Evolutionary conservation across 2,329 filamentous ascomycete species (phyloP), one percentile per base, ranked within the genome.

Genomic region (Botrytis paeoniae): DNA sequence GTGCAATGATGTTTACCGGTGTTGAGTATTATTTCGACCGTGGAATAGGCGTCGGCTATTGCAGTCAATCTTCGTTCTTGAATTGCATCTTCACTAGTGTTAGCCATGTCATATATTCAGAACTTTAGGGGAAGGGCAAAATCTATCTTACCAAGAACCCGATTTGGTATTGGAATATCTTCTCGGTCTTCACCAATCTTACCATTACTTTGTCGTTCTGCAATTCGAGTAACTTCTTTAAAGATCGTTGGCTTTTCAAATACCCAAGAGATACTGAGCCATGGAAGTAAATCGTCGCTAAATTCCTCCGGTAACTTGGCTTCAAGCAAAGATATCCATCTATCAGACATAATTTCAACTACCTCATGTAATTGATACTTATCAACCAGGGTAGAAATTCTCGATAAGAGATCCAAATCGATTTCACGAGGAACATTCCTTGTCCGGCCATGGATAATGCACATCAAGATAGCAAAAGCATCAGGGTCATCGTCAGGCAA

Each of bases 341-440:
- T 39, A 57, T 66, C 60, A 39, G 69, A 65, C 37, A 71, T 66
- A 39, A 66, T 59, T 32, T 71, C 69, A 32, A 66, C 69, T 6
- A 65, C 60, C 60, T 71, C 69, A 43, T 66, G 69, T 35, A 71
- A 43, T 57, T 71, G 69, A 71, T 66, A 71, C 60, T 71, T 71
- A 39, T 71, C 69, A 9, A 71, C 69, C 14, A 71, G n/a, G 29
- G 69, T 71, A 37, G 60, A 71, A n/a, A 66, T 71, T 14, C 45
- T 71, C 20, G 12, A 66, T 14, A 66, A 14, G 6, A 71, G 35
- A 45, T 69, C 51, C 3, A 69, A 32, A 61, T 66, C 35, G 0
- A 54, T 22, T 43, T 43, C 22, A 18, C 20, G 45, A n/a, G 61
- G 45, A n/a, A 66, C 6, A 41, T 37, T 35, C 18, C 45, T 57